Evolutionary conservation across 495 filamentous ascomycete species (phyloP).

Genomic region (Trichoderma orchidacearum): DNA sequence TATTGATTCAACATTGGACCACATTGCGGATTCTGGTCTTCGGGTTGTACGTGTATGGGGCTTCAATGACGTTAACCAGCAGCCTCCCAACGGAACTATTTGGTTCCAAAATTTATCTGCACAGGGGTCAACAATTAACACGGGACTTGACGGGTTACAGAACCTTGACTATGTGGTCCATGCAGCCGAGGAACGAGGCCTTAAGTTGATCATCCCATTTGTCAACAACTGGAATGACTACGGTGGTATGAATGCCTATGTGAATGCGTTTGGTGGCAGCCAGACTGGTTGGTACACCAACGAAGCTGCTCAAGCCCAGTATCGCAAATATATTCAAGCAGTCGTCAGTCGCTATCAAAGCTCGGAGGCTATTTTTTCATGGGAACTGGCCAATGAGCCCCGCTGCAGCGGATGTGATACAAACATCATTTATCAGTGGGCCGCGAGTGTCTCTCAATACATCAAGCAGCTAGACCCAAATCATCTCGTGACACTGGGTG

Average conservation of each 20-base stretch:
- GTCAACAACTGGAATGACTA: constrained; percentile 51
- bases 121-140: constrained; percentile 48
- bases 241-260: constrained; percentile 53
- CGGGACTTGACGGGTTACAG: constrained; percentile 49
- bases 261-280: constrained; percentile 44
- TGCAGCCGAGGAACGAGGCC: constrained; percentile 37
- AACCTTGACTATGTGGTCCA: constrained; percentile 45
- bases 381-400: constrained; percentile 62
- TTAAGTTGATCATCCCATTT: constrained; percentile 41
- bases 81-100: constrained; percentile 32
- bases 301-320: constrained; percentile 38
- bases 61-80: constrained; percentile 43
- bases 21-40: constrained; percentile 37
- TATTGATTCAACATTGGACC: constrained; percentile 43
- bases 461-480: constrained; percentile 49
- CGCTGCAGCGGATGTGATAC: constrained; percentile 48
- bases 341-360: constrained; percentile 46
- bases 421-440: constrained; percentile 48
- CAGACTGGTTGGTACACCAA: constrained; percentile 44
- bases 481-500: constrained; percentile 58
- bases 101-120: constrained; percentile 47
- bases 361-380: constrained; percentile 49
- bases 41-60: constrained; percentile 63
- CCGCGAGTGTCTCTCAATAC: constrained; percentile 40
- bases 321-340: constrained; percentile 47